Conservation (phyloP, 257 asterid genomes). For the Cruciata laevipes region DNA sequence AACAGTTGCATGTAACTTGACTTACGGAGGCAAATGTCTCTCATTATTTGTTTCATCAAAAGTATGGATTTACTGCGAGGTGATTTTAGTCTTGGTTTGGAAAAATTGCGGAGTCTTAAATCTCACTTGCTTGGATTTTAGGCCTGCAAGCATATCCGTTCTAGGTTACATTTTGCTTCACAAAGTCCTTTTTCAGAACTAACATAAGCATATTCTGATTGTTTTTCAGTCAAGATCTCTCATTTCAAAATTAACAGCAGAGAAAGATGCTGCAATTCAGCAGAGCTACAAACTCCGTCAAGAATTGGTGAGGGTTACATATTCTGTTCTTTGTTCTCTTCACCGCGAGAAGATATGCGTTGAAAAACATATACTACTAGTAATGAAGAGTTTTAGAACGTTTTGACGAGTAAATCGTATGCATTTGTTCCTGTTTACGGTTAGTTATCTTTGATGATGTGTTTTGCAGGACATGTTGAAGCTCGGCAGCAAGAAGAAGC, state of each 20-base stretch:
- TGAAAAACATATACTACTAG: too few species aligned
- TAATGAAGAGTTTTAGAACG: too few species aligned
- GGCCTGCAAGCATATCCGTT: not conserved
- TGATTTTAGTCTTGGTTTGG: not conserved
- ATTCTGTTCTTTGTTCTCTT: not conserved
- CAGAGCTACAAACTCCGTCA: conserved; percentile 55
- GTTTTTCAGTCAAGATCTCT: conserved; percentile 49
- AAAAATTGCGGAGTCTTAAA: not conserved
- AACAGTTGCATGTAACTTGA: too few species aligned
- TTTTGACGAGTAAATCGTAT: too few species aligned
- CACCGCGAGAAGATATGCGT: too few species aligned
- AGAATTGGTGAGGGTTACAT: conserved; percentile 51
- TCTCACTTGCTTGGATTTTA: not conserved
- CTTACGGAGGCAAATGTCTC: not conserved
- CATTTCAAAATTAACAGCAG: conserved; percentile 57
- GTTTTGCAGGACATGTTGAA: conserved; percentile 36
- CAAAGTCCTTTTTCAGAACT: conserved; percentile 1
- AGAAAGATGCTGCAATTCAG: conserved; percentile 58
- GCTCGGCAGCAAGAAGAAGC: conserved; percentile 36
- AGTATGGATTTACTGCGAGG: not conserved
- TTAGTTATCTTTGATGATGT: conserved; percentile 6
- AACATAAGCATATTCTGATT: conserved; percentile 7
- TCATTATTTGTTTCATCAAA: not conserved
- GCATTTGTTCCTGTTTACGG: not conserved
- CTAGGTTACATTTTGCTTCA: not conserved